Evolutionary conservation across 1,284 basidiomycete species (phyloP).

Genomic region (Cerrena zonata): DNA sequence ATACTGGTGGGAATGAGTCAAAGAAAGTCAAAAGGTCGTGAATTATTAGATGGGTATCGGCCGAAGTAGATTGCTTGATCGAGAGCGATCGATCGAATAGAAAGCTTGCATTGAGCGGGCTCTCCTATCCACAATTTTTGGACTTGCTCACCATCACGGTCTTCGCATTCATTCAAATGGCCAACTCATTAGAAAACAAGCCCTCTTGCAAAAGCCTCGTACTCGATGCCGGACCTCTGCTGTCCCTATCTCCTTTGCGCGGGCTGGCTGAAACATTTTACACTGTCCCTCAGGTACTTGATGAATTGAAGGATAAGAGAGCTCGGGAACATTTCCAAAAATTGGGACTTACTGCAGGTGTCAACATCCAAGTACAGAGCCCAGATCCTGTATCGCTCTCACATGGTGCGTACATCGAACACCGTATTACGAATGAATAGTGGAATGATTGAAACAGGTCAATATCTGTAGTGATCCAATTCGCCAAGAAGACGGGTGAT

Average conservation of each 20-base stretch:
- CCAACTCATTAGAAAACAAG: slow-evolving; percentile 19
- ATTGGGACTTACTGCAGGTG: slow-evolving; percentile 67
- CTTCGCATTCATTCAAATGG: slow-evolving; percentile 17
- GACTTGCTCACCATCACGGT: background rate
- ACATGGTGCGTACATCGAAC: slow-evolving; percentile 52
- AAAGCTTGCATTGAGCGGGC: background rate
- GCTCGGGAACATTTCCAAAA: slow-evolving; percentile 81
- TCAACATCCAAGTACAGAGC: slow-evolving; percentile 67
- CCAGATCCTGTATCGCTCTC: slow-evolving; percentile 72
- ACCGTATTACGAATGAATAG: background rate
- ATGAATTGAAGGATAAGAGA: slow-evolving; percentile 82
- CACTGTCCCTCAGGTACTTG: slow-evolving; percentile 84
- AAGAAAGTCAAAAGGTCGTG: background rate
- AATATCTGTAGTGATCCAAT: slow-evolving; percentile 65
- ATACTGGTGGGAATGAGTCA: background rate
- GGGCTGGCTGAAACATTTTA: slow-evolving; percentile 79
- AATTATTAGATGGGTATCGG: background rate
- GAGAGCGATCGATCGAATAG: background rate
- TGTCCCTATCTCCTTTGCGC: slow-evolving; percentile 79
- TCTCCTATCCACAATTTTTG: background rate
- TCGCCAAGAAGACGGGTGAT: slow-evolving; percentile 95
- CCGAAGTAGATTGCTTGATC: background rate
- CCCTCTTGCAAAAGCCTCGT: slow-evolving; percentile 72
- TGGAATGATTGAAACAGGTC: slow-evolving; percentile 11
- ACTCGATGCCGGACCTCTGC: slow-evolving; percentile 86